A percentile compares a stretch with the other conserved stretches of the same genome.
phyloP scores from a whole-genome alignment of 768 basidiomycete species.

The Fomitopsis pulvina region DNA sequence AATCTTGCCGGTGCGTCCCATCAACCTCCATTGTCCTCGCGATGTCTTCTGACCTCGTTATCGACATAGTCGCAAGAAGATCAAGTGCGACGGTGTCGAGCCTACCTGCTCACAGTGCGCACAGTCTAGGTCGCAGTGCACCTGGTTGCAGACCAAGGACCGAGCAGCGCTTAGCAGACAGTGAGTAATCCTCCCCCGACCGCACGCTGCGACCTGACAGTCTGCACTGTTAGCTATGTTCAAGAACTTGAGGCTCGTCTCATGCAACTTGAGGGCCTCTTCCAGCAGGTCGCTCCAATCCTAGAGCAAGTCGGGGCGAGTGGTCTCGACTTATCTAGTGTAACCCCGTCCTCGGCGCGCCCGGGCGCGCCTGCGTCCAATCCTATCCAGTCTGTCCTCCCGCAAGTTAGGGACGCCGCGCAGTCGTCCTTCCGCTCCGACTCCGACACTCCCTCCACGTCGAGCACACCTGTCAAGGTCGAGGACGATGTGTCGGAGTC shows the following conservation, averaged over 20 bases:
- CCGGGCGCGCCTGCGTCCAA: conserved; percentile 12
- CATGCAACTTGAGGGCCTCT: conserved; percentile 84
- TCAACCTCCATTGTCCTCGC: conserved; percentile 7
- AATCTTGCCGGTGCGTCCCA: conserved; percentile 67
- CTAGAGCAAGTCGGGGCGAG: conserved; percentile 64
- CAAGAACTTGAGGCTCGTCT: conserved; percentile 86
- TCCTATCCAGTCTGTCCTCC: conserved; percentile 18
- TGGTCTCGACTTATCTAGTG: conserved; percentile 24
- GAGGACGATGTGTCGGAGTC: conserved; percentile 80
- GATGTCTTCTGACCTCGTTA: conserved; percentile 2
- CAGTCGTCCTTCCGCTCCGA: conserved; percentile 12
- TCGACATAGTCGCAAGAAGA: conserved; percentile 72
- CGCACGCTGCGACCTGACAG: conserved; percentile 3
- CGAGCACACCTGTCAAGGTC: conserved; percentile 43
- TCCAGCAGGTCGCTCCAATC: conserved; percentile 73
- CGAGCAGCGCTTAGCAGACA: conserved; percentile 85
- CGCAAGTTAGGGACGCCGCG: conserved; percentile 14
- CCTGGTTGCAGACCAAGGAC: conserved; percentile 89
- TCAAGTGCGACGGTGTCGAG: conserved; percentile 87
- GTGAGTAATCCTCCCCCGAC: conserved; percentile 41
- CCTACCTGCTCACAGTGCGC: conserved; percentile 82
- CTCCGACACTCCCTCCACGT: conserved; percentile 17
- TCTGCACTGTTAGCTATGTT: conserved; percentile 55
- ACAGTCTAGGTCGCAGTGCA: conserved; percentile 69
- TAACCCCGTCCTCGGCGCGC: conserved; percentile 9